Evolutionary conservation across 176 grass and related monocot genomes (phyloP), one percentile per base, ranked within the genome.

Genomic region (Oryza rufipogon): DNA sequence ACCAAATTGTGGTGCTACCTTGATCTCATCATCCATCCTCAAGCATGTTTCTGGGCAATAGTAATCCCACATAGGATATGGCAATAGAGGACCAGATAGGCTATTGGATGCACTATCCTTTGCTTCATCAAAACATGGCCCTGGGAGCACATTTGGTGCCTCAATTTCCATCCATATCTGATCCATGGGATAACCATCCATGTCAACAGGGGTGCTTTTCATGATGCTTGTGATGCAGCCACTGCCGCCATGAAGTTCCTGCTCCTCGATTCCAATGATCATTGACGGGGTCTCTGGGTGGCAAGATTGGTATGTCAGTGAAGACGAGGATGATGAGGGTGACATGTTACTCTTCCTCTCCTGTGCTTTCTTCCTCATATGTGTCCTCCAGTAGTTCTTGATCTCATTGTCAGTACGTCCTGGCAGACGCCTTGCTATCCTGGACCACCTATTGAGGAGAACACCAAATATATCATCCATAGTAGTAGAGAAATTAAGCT

Each of bases 371-470:
- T 97, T 97, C 85, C 94, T 97, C 94, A 94, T 97, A 79, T 94
- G 94, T 8, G 94, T 97, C 81, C 91, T 97, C 94, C 94, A 97
- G 85, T 94, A 97, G 85, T 97, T 97, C 87, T 97, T 97, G 76
- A 97, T 97, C 91, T 97, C 94, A 17, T 97, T 97, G 65, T 97
- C 94, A 10, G 94, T 97, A 66, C 94, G 94, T 34, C 94, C 94
- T 49, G 94, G 94, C 34, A 97, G 64, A 71, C 76, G 87, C 28
- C 91, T 75, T 46, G 94, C 94, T 75, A 97, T 94, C 66, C 94
- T 86, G 49, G 94, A 97, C 94, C 94, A 97, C 87, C 94, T 97
- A 47, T 81, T 56, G 58, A 88, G 54, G 56, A 66, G 75, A 48
- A 60, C 80, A 73, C 68, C 22, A 11, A 41, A 80, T 14, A 19